These are phyloP conservation scores for Suhomyces terraborum DNA, from an alignment of 1,139 yeast species.

Conservation along the genomic window DNA sequence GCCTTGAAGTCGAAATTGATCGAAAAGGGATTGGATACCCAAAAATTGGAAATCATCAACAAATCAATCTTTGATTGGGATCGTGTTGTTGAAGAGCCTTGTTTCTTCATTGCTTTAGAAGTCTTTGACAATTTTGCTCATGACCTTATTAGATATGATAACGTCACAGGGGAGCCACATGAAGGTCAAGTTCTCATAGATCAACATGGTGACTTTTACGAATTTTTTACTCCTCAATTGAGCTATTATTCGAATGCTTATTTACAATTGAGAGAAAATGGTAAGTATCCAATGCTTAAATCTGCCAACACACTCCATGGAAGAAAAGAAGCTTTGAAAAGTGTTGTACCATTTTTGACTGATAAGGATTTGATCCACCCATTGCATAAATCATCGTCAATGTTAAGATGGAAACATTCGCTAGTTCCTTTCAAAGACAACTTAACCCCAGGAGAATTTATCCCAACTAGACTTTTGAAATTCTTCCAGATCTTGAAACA, in stretches of 20 bases:
- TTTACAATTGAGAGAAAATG: constrained; percentile 55
- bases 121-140: constrained; percentile 87
- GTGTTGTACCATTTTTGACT: constrained; percentile 34
- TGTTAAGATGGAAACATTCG: constrained; percentile 34
- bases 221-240: constrained; percentile 69
- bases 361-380: constrained; percentile 43
- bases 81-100: constrained; percentile 61
- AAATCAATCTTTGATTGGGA: constrained; percentile 80
- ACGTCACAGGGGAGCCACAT: constrained; percentile 63
- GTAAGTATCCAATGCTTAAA: constrained; percentile 37
- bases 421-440: constrained; percentile 64
- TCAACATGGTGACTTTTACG: constrained; percentile 73
- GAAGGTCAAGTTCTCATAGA: constrained; percentile 82
- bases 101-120: constrained; percentile 79
- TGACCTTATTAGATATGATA: constrained; percentile 77
- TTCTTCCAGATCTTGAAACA: constrained; percentile 64
- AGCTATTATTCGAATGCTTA: constrained; percentile 61
- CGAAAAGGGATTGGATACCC: constrained; percentile 44
- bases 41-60: constrained; percentile 65
- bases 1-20: constrained; percentile 39
- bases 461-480: constrained; percentile 74
- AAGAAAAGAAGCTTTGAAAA: constrained; percentile 27
- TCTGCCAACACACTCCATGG: constrained; percentile 25
- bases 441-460: constrained; percentile 72
- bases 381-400: constrained; percentile 38